phyloP scores from a whole-genome alignment of 2,329 filamentous ascomycete genomes.

The Cladophialophora immunda region DNA sequence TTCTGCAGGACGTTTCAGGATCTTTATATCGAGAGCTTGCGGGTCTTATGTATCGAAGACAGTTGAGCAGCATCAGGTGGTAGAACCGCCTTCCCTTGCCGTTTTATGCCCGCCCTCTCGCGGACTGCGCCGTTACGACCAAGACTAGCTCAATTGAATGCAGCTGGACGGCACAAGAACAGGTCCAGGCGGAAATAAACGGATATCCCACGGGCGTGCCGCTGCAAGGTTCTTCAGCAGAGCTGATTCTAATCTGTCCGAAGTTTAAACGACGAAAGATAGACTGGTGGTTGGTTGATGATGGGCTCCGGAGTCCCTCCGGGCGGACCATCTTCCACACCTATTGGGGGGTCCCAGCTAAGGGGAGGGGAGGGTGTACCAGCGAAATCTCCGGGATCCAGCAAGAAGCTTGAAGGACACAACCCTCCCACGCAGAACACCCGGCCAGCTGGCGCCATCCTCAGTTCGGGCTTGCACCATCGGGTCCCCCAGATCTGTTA shows the following conservation, averaged over 20 bases:
- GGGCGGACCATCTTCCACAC: conserved; percentile 18
- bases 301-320: conserved; percentile 19
- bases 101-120: background rate
- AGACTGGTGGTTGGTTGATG: conserved; percentile 10
- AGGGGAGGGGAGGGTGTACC: conserved; percentile 5
- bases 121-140: background rate
- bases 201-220: background rate
- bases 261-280: conserved; percentile 7
- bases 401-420: conserved; percentile 2
- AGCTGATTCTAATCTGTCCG: background rate
- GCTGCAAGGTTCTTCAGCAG: background rate
- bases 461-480: background rate
- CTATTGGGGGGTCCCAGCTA: background rate
- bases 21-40: background rate
- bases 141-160: background rate
- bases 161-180: background rate
- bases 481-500: background rate
- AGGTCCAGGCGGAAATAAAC: background rate
- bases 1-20: background rate
- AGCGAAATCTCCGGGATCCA: conserved; percentile 14
- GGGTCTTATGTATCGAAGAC: background rate
- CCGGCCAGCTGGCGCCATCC: conserved; percentile 12
- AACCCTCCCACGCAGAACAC: conserved; percentile 10
- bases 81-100: background rate
- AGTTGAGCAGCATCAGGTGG: background rate